Base-by-base conservation (phyloP, 805 yeast genomes). In the Clavispora fructus region DNA sequence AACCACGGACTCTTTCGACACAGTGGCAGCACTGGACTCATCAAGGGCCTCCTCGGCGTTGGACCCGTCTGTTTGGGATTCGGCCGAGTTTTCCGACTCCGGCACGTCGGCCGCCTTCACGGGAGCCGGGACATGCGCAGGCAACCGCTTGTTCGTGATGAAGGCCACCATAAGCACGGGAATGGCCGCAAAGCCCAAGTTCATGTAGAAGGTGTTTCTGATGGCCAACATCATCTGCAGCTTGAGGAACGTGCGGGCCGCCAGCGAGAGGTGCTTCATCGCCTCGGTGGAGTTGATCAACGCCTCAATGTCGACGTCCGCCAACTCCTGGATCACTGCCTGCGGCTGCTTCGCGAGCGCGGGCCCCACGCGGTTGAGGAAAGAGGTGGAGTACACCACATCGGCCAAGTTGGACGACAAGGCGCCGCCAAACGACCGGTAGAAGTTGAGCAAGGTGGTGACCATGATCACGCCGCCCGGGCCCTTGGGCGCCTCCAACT, bases 401-500 rank as follows among this genome's bases (percentile, higher is more conserved):
- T 74, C 76, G 3, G 73, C 68, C 16, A 75, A 58, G 33, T 63
- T 67, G 4, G 74, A 64, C 25, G 75, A 71, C 27, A 79, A 33
- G 1, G 81, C 67, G 39, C 77, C 74, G 17, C 77, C 77, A 14
- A 78, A 49, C 1, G 74, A 59, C 52, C 83, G 70, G 13, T 59
- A 57, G 54, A 75, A 76, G 50, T 69, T 67, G 46, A 75, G 45
- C 42, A 71, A 64, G 0, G 80, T 60, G 6, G 82, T 76, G 2
- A 77, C 67, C 59, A 78, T 57, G 40, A 79, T 75, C 7, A 69
- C 65, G 3, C 75, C 69, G 13, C 83, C 83, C 7, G 77, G 69
- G 1, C 65, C 58, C 48, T 77, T 74, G 30, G 84, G 82, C 10
- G 80, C 79, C 19, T 68, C 61, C 8, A 79, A 58, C 53, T 79